Evolutionary conservation across 805 yeast genomes (phyloP).

Genomic region (Metschnikowia lunata): DNA sequence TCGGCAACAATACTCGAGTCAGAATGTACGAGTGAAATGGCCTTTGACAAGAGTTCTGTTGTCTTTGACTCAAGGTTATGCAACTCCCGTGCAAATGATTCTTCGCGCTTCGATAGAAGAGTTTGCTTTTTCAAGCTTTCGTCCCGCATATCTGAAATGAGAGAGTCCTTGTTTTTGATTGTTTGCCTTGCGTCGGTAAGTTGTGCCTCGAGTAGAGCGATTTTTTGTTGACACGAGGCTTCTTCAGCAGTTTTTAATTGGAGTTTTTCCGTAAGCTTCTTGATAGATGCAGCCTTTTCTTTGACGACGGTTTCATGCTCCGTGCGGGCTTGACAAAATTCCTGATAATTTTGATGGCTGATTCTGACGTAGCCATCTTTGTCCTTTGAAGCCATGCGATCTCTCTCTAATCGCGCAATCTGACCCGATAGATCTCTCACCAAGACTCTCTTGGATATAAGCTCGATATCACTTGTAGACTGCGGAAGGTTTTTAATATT

Average conservation of each 20-base stretch:
- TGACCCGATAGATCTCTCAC: constrained; percentile 52
- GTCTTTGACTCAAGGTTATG: not conserved
- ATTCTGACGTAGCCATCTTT: constrained; percentile 60
- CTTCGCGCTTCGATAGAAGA: no score
- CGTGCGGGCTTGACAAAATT: constrained; percentile 8
- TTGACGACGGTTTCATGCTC: constrained; percentile 10
- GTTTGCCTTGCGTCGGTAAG: not conserved
- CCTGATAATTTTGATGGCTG: constrained; percentile 51
- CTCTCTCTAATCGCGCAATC: constrained; percentile 53
- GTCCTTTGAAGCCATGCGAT: constrained; percentile 55
- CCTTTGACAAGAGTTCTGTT: not conserved
- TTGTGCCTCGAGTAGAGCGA: not conserved
- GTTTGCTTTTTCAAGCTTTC: no score
- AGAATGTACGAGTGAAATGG: not conserved
- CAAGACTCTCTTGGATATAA: constrained; percentile 47
- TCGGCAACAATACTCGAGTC: not conserved
- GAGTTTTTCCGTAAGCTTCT: constrained; percentile 3
- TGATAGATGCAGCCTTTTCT: constrained; percentile 9
- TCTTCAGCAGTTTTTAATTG: constrained; percentile 1
- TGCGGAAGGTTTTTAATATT: constrained; percentile 64
- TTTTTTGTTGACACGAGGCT: not conserved
- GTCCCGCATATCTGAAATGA: no score
- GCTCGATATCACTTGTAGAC: constrained; percentile 38
- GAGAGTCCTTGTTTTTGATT: no score
- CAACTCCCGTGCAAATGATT: not conserved